Conservation (phyloP, 2,329 filamentous ascomycete genomes). For the Sporothrix humicola region DNA sequence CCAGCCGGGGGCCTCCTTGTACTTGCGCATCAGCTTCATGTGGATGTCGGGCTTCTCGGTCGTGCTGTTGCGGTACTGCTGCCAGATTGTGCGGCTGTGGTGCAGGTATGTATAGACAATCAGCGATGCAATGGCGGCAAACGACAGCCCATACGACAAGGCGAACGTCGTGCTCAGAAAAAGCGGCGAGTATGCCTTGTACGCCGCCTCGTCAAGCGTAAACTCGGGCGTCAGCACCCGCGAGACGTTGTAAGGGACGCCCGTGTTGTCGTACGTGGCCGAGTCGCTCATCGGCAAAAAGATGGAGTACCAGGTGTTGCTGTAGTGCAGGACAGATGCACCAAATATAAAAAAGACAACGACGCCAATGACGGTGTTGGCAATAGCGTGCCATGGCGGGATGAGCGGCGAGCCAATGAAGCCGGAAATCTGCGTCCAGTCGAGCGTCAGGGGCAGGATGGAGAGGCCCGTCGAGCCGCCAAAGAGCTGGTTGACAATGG, state of each 20-base stretch:
- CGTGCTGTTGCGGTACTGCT: slow-evolving; percentile 64
- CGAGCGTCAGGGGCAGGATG: slow-evolving; percentile 53
- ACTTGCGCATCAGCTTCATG: slow-evolving; percentile 68
- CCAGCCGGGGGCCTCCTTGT: slow-evolving; percentile 66
- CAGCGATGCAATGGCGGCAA: slow-evolving; percentile 72
- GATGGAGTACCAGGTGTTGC: slow-evolving; percentile 66
- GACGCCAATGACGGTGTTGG: slow-evolving; percentile 72
- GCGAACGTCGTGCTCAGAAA: slow-evolving; percentile 76
- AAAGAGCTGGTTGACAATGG: slow-evolving; percentile 56
- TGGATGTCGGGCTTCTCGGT: slow-evolving; percentile 67
- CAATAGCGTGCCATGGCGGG: slow-evolving; percentile 74
- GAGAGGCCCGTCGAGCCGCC: slow-evolving; percentile 54
- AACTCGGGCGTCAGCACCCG: slow-evolving; percentile 66
- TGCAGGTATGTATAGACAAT: slow-evolving; percentile 72
- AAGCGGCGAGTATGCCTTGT: slow-evolving; percentile 69
- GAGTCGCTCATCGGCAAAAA: slow-evolving; percentile 74
- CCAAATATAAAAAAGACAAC: slow-evolving; percentile 68
- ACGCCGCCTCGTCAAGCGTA: slow-evolving; percentile 67
- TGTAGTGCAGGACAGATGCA: slow-evolving; percentile 67
- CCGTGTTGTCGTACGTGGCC: slow-evolving; percentile 74
- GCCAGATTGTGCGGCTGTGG: slow-evolving; percentile 70
- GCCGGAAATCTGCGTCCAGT: slow-evolving; percentile 69
- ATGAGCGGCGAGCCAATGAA: slow-evolving; percentile 72
- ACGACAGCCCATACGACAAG: slow-evolving; percentile 72
- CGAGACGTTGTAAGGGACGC: slow-evolving; percentile 65